Evolutionary conservation across 768 basidiomycete genomes (phyloP).

Genomic region (Porphyrellus cyaneotinctus): DNA sequence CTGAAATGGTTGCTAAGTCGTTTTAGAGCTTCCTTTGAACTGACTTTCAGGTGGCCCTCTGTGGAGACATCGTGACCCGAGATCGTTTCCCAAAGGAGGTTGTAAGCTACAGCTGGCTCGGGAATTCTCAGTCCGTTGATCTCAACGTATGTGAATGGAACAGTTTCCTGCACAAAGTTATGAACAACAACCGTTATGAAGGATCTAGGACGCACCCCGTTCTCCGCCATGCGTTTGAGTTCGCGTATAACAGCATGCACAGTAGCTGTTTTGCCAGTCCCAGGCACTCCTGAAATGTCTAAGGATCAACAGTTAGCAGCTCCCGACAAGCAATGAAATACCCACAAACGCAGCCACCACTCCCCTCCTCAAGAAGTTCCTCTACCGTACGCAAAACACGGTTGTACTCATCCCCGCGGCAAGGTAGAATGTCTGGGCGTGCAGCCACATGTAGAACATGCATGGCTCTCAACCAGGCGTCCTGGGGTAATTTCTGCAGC

Average conservation of each 20-base stretch:
- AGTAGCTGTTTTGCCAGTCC: constrained; percentile 97
- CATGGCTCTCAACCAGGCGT: constrained; percentile 86
- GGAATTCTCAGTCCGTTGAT: constrained; percentile 95
- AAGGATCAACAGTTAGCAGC: constrained; percentile 2
- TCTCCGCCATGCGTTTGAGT: constrained; percentile 82
- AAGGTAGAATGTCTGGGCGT: constrained; percentile 84
- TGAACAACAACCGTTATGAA: neutral
- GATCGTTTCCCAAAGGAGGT: constrained; percentile 89
- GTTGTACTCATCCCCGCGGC: constrained; percentile 81
- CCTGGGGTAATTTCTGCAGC: constrained; percentile 54
- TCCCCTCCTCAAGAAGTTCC: constrained; percentile 85
- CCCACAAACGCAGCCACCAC: constrained; percentile 94
- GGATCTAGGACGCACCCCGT: constrained; percentile 48
- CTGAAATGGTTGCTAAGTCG: constrained; percentile 77
- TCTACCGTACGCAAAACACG: constrained; percentile 73
- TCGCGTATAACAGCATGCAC: constrained; percentile 91
- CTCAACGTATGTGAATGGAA: constrained; percentile 94
- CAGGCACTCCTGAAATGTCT: constrained; percentile 99
- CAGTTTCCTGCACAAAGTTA: constrained; percentile 61
- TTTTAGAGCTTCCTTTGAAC: constrained; percentile 79
- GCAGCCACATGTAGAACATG: constrained; percentile 91
- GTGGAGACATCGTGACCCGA: constrained; percentile 66
- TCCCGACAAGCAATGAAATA: neutral
- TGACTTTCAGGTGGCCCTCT: constrained; percentile 62
- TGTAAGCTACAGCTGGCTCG: constrained; percentile 90